These are phyloP conservation scores for Piedraia hortae DNA, from an alignment of 2,329 filamentous ascomycete genomes.

Conservation along the genomic window DNA sequence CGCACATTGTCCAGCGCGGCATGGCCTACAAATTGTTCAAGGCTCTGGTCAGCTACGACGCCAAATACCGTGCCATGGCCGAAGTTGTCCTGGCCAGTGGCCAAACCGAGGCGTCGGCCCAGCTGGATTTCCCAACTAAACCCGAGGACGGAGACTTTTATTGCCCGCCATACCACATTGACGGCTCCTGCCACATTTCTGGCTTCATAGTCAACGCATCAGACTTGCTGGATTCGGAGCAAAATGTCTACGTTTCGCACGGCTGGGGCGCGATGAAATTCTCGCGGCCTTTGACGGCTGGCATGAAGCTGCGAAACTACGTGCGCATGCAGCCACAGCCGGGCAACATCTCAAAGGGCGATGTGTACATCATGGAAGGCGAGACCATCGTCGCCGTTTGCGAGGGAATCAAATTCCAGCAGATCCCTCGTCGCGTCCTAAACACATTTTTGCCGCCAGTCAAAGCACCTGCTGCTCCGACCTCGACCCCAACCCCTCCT, in stretches of 20 bases:
- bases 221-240: conserved; percentile 29
- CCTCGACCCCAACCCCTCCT: conserved; percentile 9
- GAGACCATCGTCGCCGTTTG: conserved; percentile 30
- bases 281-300: conserved; percentile 16
- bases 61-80: conserved; percentile 29
- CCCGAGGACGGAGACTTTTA: conserved; percentile 27
- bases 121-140: conserved; percentile 26
- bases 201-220: conserved; percentile 34
- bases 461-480: conserved; percentile 12
- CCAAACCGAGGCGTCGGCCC: conserved; percentile 26
- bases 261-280: conserved; percentile 31
- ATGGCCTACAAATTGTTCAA: conserved; percentile 53
- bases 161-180: conserved; percentile 31
- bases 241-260: conserved; percentile 33
- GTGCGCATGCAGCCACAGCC: conserved; percentile 32
- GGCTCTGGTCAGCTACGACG: conserved; percentile 27
- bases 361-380: conserved; percentile 33
- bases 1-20: conserved; percentile 45
- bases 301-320: conserved; percentile 28
- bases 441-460: conserved; percentile 39
- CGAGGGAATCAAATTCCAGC: conserved; percentile 36
- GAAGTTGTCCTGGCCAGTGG: conserved; percentile 30
- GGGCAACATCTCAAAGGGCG: conserved; percentile 28
- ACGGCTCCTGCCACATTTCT: conserved; percentile 28
- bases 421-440: conserved; percentile 36